A percentile compares a stretch with the other conserved stretches of the same genome.
Conservation (phyloP, 331 rosid species). For the Saraca asoca region DNA sequence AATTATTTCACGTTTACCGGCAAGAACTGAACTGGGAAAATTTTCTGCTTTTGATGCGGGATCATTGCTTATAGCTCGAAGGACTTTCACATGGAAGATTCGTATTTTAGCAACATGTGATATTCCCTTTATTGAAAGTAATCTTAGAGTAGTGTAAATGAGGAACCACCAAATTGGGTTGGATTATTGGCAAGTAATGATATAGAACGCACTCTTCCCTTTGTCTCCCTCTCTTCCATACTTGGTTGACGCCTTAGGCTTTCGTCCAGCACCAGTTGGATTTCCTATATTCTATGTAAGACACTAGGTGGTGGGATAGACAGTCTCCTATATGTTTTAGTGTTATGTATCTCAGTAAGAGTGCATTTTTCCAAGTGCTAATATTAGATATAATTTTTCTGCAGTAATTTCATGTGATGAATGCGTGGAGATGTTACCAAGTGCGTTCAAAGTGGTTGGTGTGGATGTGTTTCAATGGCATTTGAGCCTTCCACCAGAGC, state of each 20-base stretch:
- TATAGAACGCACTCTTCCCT: too few relatives aligned
- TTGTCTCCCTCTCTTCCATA: conserved; percentile 1
- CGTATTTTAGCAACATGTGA: too few relatives aligned
- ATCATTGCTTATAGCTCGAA: too few relatives aligned
- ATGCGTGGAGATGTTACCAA: conserved; percentile 73
- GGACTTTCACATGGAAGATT: too few relatives aligned
- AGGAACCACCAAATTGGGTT: too few relatives aligned
- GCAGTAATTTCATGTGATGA: conserved; percentile 82
- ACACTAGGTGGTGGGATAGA: conserved; percentile 48
- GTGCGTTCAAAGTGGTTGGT: conserved; percentile 69
- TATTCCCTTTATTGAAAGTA: too few relatives aligned
- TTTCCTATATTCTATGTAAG: conserved; percentile 42
- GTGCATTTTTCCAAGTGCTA: conserved; percentile 71
- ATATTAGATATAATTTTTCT: conserved; percentile 81
- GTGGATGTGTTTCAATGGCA: conserved; percentile 51
- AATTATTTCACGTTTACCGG: too few relatives aligned
- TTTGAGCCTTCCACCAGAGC: conserved; percentile 62
- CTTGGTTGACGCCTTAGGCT: conserved; percentile 31
- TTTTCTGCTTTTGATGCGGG: too few relatives aligned
- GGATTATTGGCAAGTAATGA: too few relatives aligned
- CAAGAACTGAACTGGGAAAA: too few relatives aligned
- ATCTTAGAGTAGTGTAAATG: too few relatives aligned
- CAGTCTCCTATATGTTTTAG: conserved; percentile 55
- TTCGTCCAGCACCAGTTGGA: conserved; percentile 31
- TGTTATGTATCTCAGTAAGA: conserved; percentile 52